Conservation (phyloP, 345 rosid genomes). For the Populus alba region DNA sequence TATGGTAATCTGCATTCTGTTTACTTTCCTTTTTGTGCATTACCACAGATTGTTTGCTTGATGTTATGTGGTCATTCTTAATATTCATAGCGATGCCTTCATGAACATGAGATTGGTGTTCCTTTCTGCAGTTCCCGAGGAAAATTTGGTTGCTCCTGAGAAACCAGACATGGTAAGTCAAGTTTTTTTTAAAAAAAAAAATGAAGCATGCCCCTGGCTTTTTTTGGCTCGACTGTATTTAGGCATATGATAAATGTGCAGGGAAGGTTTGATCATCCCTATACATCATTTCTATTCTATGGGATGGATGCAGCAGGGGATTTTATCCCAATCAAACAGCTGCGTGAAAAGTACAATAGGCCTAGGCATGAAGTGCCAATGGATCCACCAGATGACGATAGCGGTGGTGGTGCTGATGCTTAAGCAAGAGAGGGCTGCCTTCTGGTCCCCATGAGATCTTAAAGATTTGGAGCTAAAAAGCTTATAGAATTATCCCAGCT, state of each 20-base stretch:
- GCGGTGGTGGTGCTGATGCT: slow-evolving; percentile 12
- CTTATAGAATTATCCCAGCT: not conserved
- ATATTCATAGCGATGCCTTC: slow-evolving; percentile 2
- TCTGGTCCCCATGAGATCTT: not conserved
- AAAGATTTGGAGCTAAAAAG: not conserved
- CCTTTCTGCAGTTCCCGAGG: slow-evolving; percentile 80
- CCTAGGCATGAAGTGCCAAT: slow-evolving; percentile 71
- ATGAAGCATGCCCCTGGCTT: not conserved
- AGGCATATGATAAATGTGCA: slow-evolving; percentile 31
- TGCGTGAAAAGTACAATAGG: slow-evolving; percentile 73
- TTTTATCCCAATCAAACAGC: slow-evolving; percentile 88
- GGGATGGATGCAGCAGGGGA: slow-evolving; percentile 84
- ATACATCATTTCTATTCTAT: slow-evolving; percentile 70
- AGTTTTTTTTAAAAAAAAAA: slow-evolving; percentile 6
- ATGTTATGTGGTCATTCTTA: not conserved
- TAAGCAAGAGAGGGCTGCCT: slow-evolving; percentile 3
- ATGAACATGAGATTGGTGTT: slow-evolving; percentile 5
- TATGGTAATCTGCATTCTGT: slow-evolving; percentile 52
- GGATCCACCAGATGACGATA: slow-evolving; percentile 50
- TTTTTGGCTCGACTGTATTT: not conserved
- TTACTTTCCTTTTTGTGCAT: slow-evolving; percentile 4
- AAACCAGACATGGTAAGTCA: slow-evolving; percentile 60
- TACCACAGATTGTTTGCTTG: not conserved
- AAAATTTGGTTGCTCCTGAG: slow-evolving; percentile 61
- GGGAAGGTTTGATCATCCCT: slow-evolving; percentile 92